Base-by-base conservation (phyloP, 164 flowering plant genomes). In the Chimonanthus praecox region DNA sequence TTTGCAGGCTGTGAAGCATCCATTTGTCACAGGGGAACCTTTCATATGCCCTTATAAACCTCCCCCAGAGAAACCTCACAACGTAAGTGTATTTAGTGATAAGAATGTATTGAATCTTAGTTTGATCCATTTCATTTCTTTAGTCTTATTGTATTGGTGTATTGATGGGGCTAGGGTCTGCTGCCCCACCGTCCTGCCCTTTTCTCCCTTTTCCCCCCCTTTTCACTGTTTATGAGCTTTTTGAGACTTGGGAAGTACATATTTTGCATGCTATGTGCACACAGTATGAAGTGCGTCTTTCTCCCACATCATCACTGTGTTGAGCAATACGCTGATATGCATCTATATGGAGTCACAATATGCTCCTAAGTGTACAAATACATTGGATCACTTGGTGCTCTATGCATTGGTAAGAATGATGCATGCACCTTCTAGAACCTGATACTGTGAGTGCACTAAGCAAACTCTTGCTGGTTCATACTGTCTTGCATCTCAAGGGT, bases 1-100 rank as follows among this genome's bases (percentile, higher is more conserved):
- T 68, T 47, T 85, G 78, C 88, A 96, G 99, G 99, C 99, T 72
- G 88, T 94, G 69, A 86, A 80, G 73, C 99, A 96, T 73, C 99
- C 99, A 81, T 96, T 96, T 82, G 83, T 96, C 47, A 96, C 99
- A 0, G 97, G 97, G 49, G 98, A 96, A 75, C 95, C 93, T 71
- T 96, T 92, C 79, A 86, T 85, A 33, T 71, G 85, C 80, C 97
- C 99, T 60, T 96, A 88, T 74, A 84, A 78, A 73, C 99, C 99
- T 80, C 85, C 84, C 45, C 83, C 84, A 10, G 98, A 92, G 88
- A 89, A 94, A 44, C 92, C 92, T 81, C 88, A 84, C 18, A 45
- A 92, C 87, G 99, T 96, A 78, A 84, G 89, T 85, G 43, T 45
- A 65, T 18, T 45, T 13, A 6, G 15, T 20, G 47, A 58, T 58